Conservation (phyloP, 805 yeast genomes). For the Suhomyces canberraensis region DNA sequence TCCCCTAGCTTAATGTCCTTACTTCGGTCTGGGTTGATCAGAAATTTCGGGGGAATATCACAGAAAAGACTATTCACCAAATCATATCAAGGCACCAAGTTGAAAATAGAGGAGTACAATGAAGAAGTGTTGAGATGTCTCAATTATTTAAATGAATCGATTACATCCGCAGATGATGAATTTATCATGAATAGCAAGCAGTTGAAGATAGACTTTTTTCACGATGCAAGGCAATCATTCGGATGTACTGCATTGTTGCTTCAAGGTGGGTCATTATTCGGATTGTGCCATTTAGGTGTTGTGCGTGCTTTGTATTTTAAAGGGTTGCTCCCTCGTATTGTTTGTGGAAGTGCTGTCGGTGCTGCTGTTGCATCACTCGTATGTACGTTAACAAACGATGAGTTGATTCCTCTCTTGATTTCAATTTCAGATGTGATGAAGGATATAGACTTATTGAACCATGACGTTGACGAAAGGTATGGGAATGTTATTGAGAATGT, state of each 20-base stretch:
- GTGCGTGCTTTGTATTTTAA: slow-evolving; percentile 76
- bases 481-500: slow-evolving; percentile 75
- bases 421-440: slow-evolving; percentile 40
- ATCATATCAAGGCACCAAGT: slow-evolving; percentile 84
- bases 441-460: slow-evolving; percentile 45
- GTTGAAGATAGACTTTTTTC: slow-evolving; percentile 70
- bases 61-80: slow-evolving; percentile 75
- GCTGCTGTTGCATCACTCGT: slow-evolving; percentile 87
- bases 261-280: slow-evolving; percentile 95
- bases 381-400: slow-evolving; percentile 68
- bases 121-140: slow-evolving; percentile 70
- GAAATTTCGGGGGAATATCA: slow-evolving; percentile 91
- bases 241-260: slow-evolving; percentile 88
- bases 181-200: slow-evolving; percentile 49
- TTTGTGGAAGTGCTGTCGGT: slow-evolving; percentile 92
- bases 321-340: slow-evolving; percentile 75
- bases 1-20: slow-evolving; percentile 57
- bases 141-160: slow-evolving; percentile 51
- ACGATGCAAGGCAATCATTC: slow-evolving; percentile 79
- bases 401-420: slow-evolving; percentile 48
- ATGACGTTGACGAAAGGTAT: slow-evolving; percentile 55
- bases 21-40: slow-evolving; percentile 74
- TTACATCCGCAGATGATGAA: slow-evolving; percentile 26
- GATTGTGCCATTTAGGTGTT: slow-evolving; percentile 91
- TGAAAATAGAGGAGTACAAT: slow-evolving; percentile 82